These are phyloP conservation scores for Alternaria brassicae DNA, from an alignment of 2,329 filamentous ascomycete species.

Conservation along the genomic window DNA sequence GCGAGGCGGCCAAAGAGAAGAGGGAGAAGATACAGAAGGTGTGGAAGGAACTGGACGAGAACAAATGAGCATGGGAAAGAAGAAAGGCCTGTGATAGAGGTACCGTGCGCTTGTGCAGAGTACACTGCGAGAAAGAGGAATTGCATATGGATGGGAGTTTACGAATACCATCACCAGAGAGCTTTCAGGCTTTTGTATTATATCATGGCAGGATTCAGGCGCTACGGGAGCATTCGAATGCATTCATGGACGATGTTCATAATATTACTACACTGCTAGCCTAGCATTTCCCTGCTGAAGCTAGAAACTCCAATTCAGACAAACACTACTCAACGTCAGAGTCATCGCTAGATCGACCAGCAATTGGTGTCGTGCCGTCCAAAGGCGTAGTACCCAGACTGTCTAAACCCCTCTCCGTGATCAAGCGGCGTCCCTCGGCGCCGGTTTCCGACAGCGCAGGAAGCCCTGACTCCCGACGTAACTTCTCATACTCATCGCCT, in stretches of 20 bases:
- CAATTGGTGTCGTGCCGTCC: conserved; percentile 43
- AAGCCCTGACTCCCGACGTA: conserved; percentile 60
- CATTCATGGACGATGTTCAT: not conserved
- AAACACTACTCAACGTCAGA: conserved; percentile 38
- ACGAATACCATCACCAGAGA: not conserved
- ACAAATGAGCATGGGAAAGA: conserved; percentile 53
- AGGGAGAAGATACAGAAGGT: conserved; percentile 75
- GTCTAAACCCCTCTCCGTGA: conserved; percentile 46
- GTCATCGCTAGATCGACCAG: conserved; percentile 32
- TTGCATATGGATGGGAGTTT: conserved; percentile 5
- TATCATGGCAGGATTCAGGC: not conserved
- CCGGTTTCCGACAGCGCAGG: conserved; percentile 42
- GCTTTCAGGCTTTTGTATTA: conserved; percentile 3
- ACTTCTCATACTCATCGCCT: conserved; percentile 71
- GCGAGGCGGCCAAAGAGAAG: conserved; percentile 71
- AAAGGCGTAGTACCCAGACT: conserved; percentile 48
- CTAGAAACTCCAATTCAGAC: conserved; percentile 3
- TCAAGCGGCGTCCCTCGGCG: conserved; percentile 33
- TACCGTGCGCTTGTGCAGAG: not conserved
- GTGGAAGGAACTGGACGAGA: conserved; percentile 80
- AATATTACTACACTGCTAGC: conserved; percentile 13
- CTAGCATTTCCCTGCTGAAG: conserved; percentile 7
- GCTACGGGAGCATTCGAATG: not conserved
- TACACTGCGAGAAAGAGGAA: not conserved
- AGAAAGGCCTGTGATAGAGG: not conserved